These are phyloP conservation scores for Magnolia sinica DNA, from an alignment of 164 flowering plant genomes.

Conservation along the genomic window DNA sequence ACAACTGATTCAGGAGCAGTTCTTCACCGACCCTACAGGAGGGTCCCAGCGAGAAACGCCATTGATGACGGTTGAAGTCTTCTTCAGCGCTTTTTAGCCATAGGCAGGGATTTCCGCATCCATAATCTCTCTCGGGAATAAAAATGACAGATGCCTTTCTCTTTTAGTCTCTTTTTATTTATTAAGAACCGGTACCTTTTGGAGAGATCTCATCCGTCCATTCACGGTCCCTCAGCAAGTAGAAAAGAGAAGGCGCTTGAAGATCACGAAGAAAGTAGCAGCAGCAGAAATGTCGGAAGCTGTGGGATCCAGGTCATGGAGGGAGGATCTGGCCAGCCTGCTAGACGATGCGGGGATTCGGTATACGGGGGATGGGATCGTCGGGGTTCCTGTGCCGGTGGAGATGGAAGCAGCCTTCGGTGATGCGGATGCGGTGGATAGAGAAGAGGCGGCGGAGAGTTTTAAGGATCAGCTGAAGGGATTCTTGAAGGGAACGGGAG, in stretches of 20 bases:
- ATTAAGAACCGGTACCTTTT: too few species aligned
- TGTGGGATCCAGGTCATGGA: conserved; percentile 44
- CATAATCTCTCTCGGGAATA: neutral
- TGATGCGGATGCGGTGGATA: neutral
- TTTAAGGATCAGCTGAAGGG: conserved; percentile 68
- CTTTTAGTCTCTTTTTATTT: neutral
- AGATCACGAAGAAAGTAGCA: neutral
- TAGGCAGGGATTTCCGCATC: neutral
- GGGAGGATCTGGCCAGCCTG: conserved; percentile 60
- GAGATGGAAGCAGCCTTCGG: neutral
- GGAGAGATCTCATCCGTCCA: conserved; percentile 4
- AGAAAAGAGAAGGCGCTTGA: neutral
- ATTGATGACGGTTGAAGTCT: conserved; percentile 9
- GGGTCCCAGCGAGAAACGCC: neutral
- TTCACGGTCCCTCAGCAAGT: neutral
- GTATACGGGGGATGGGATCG: conserved; percentile 28
- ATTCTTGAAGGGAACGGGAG: conserved; percentile 68
- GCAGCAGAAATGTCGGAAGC: conserved; percentile 20
- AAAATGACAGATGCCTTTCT: neutral
- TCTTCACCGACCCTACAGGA: too few species aligned
- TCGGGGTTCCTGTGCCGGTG: conserved; percentile 16
- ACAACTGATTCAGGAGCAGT: too few species aligned
- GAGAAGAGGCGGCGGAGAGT: conserved; percentile 34
- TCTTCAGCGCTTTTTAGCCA: neutral
- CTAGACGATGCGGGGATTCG: conserved; percentile 49